Evolutionary conservation across 2,329 filamentous ascomycete species (phyloP).

Genomic region (Hypocreales sp.): DNA sequence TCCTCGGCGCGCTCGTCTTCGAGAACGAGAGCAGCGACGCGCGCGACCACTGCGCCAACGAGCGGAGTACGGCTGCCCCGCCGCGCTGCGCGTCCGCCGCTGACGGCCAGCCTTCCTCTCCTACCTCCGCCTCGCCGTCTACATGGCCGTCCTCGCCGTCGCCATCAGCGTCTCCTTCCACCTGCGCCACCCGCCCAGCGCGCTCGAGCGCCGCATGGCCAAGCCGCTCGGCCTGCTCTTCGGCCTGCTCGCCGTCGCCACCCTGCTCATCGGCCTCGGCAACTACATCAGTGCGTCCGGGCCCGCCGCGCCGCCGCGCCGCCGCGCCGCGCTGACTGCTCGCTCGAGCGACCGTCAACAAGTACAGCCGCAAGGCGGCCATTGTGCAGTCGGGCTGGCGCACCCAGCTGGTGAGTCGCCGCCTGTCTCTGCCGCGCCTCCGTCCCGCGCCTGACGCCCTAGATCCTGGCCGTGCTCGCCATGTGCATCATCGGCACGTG

Average conservation of each 20-base stretch:
- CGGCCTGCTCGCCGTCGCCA: slow-evolving; percentile 68
- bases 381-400: slow-evolving; percentile 90
- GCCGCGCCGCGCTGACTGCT: neutral
- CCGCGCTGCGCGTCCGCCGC: no score
- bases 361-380: slow-evolving; percentile 64
- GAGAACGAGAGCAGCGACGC: slow-evolving; percentile 62
- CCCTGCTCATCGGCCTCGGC: slow-evolving; percentile 58
- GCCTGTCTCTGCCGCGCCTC: neutral
- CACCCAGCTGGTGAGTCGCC: slow-evolving; percentile 57
- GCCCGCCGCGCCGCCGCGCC: no score
- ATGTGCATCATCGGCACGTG: slow-evolving; percentile 50
- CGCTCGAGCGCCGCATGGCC: slow-evolving; percentile 60
- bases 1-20: slow-evolving; percentile 54
- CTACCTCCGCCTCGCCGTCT: slow-evolving; percentile 76
- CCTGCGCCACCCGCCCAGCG: slow-evolving; percentile 55
- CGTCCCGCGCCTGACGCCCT: neutral
- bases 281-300: slow-evolving; percentile 62
- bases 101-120: slow-evolving; percentile 82
- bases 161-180: slow-evolving; percentile 93
- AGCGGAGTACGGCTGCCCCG: slow-evolving; percentile 40
- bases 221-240: slow-evolving; percentile 77
- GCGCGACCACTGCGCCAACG: slow-evolving; percentile 65
- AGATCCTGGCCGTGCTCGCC: slow-evolving; percentile 49
- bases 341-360: slow-evolving; percentile 48
- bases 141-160: slow-evolving; percentile 78